Evolutionary conservation across 1,284 basidiomycete species (phyloP).

Genomic region (Tausonia pullulans): DNA sequence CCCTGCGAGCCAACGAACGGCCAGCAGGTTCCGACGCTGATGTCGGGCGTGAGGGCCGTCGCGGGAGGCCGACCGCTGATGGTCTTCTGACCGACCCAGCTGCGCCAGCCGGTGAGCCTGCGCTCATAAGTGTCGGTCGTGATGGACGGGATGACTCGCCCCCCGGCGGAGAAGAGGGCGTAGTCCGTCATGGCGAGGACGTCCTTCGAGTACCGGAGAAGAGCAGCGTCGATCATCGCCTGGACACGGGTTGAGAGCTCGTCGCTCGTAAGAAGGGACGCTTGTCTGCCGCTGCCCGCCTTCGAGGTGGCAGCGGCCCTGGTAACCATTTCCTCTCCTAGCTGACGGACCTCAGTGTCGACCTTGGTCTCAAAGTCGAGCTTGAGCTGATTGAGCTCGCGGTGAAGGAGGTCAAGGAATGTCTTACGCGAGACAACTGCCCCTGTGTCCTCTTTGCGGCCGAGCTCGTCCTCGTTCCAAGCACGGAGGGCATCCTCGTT

Average conservation of each 20-base stretch:
- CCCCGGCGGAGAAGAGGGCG: conserved; percentile 74
- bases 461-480: conserved; percentile 31
- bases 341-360: not conserved
- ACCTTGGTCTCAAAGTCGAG: conserved; percentile 20
- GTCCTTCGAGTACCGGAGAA: conserved; percentile 62
- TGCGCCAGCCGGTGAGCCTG: not conserved
- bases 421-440: conserved; percentile 24
- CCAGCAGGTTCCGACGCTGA: conserved; percentile 80
- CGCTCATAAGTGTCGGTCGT: conserved; percentile 63
- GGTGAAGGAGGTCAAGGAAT: conserved; percentile 27
- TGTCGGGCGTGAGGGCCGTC: conserved; percentile 71
- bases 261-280: no score
- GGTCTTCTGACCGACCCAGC: conserved; percentile 27
- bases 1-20: conserved; percentile 69
- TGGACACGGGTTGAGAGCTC: conserved; percentile 59
- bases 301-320: no score
- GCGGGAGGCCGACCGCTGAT: conserved; percentile 68
- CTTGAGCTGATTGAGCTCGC: conserved; percentile 28
- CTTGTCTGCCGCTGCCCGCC: no score
- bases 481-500: conserved; percentile 32
- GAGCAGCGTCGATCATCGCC: conserved; percentile 54
- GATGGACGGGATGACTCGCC: conserved; percentile 61
- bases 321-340: no score
- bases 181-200: conserved; percentile 69
- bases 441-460: conserved; percentile 19